A percentile compares a stretch with the other conserved stretches of the same genome.
phyloP scores from a whole-genome alignment of 208 protist genomes.

The Blechomonas ayalai region DNA sequence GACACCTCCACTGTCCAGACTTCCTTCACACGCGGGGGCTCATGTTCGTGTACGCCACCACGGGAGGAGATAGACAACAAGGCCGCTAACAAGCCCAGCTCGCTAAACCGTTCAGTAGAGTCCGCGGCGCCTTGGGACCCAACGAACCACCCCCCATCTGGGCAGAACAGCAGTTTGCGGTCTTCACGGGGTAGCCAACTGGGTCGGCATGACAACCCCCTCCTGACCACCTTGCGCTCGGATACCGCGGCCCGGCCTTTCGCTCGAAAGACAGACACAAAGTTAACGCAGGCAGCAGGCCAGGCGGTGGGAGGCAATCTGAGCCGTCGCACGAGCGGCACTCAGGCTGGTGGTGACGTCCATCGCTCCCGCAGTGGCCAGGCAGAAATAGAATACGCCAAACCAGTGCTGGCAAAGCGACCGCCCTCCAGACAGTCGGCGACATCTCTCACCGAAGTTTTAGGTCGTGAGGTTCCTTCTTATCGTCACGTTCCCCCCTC shows the following conservation, averaged over 20 bases:
- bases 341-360: conserved; percentile 6
- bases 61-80: conserved; percentile 20
- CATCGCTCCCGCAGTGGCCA: conserved; percentile 15
- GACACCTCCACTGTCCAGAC: too few relatives aligned
- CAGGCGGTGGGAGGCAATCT: conserved; percentile 6
- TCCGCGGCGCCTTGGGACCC: conserved; percentile 67
- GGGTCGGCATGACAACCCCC: conserved; percentile 55
- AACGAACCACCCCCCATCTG: conserved; percentile 6
- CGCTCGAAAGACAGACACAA: conserved; percentile 10
- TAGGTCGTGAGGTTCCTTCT: too few relatives aligned
- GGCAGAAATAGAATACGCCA: too few relatives aligned
- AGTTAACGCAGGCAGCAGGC: conserved; percentile 8
- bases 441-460: too few relatives aligned
- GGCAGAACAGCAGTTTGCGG: conserved; percentile 23
- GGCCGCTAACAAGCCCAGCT: conserved; percentile 14
- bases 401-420: too few relatives aligned
- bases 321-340: conserved; percentile 3
- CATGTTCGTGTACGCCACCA: conserved; percentile 70
- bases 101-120: conserved; percentile 45
- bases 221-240: conserved; percentile 36
- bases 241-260: conserved; percentile 4
- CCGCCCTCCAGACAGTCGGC: too few relatives aligned
- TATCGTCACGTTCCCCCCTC: too few relatives aligned
- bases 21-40: conserved; percentile 18
- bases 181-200: conserved; percentile 33